A percentile compares a stretch with the other conserved stretches of the same genome.
These are phyloP conservation scores for Gracilaria gracilis DNA, from an alignment of 23 red algal genomes.

Conservation along the genomic window DNA sequence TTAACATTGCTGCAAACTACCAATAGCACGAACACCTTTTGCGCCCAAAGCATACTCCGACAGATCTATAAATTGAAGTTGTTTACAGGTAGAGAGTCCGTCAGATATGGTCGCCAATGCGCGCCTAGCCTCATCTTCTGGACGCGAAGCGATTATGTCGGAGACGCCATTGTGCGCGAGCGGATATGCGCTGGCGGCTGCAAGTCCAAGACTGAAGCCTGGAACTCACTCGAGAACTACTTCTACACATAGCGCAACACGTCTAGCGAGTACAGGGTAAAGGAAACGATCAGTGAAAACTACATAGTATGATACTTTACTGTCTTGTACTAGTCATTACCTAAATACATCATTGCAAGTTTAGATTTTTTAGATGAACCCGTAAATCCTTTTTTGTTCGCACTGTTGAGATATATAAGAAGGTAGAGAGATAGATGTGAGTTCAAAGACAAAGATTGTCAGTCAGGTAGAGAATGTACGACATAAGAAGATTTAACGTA, in stretches of 20 bases:
- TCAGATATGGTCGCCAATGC: constrained; percentile 56
- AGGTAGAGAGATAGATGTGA: too few species aligned
- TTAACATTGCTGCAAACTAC: constrained; percentile 9
- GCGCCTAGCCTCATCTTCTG: constrained; percentile 76
- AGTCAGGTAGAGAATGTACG: too few species aligned
- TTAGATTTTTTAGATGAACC: too few species aligned
- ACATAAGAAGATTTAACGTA: too few species aligned
- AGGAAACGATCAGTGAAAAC: constrained; percentile 83
- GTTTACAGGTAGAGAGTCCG: constrained; percentile 44
- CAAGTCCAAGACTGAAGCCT: constrained; percentile 84
- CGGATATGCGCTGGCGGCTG: too few species aligned
- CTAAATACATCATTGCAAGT: too few species aligned
- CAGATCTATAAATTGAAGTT: constrained; percentile 67
- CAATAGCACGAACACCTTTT: constrained; percentile 85
- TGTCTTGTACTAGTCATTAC: too few species aligned
- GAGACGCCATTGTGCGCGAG: too few species aligned
- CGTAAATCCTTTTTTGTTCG: too few species aligned
- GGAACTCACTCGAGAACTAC: constrained; percentile 94
- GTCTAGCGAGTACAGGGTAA: constrained; percentile 83
- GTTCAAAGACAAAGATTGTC: too few species aligned
- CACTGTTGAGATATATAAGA: too few species aligned
- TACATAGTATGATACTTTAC: constrained; percentile 36
- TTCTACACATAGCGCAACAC: constrained; percentile 88
- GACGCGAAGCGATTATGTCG: constrained; percentile 73
- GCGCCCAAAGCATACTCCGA: constrained; percentile 92